Conservation (phyloP, 495 filamentous ascomycete genomes). For the Neurospora cerealis region DNA sequence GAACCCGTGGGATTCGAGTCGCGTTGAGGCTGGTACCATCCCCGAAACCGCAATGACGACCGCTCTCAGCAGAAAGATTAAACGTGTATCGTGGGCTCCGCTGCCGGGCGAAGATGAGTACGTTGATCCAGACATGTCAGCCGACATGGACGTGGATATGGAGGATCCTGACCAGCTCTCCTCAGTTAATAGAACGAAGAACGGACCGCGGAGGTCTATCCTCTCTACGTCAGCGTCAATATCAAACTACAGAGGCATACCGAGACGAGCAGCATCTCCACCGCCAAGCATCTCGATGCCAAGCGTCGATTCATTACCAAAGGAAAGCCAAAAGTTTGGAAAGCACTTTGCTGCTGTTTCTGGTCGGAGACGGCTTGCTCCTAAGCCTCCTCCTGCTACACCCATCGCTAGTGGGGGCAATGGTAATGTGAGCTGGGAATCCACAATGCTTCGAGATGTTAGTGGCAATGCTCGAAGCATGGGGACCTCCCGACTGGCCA, state of each 20-base stretch:
- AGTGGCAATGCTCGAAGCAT: neutral
- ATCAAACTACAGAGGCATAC: neutral
- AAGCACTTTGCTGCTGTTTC: conserved; percentile 29
- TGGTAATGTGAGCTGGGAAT: too few relatives aligned
- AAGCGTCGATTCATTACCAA: conserved; percentile 1
- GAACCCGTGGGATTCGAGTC: conserved; percentile 16
- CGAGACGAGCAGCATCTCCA: conserved; percentile 13
- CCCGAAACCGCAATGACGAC: neutral
- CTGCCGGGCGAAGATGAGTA: conserved; percentile 12
- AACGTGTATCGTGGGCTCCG: conserved; percentile 22
- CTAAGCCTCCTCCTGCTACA: neutral
- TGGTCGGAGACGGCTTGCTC: conserved; percentile 1
- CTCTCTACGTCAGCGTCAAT: neutral
- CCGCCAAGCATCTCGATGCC: conserved; percentile 6
- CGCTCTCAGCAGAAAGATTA: conserved; percentile 5
- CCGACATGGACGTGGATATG: neutral
- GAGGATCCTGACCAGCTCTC: neutral
- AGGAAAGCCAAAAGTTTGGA: conserved; percentile 13
- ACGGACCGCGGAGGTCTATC: neutral
- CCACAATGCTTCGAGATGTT: neutral
- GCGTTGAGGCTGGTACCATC: neutral
- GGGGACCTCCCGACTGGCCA: neutral
- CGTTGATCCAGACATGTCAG: neutral
- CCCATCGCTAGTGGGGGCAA: too few relatives aligned
- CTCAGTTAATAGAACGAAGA: neutral